A percentile compares a stretch with the other conserved stretches of the same genome.
phyloP scores from a whole-genome alignment of 2,329 filamentous ascomycete species.

The Ascochyta fabae region DNA sequence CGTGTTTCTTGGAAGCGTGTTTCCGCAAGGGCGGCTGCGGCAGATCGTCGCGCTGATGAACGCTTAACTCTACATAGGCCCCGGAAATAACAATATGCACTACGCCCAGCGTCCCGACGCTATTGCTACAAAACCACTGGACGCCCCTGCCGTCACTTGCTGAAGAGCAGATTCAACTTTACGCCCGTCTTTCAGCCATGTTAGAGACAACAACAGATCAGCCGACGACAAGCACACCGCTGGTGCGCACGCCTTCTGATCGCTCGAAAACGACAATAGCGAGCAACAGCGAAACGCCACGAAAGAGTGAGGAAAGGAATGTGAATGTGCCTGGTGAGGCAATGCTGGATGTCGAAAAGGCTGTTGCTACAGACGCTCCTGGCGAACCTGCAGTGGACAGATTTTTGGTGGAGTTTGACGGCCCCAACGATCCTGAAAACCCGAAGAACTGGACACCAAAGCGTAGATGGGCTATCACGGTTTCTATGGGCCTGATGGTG shows the following conservation, averaged over 20 bases:
- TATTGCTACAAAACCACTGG: constrained; percentile 1
- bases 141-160: neutral
- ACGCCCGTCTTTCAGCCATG: neutral
- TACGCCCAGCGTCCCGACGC: neutral
- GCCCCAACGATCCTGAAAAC: constrained; percentile 71
- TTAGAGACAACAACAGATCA: neutral
- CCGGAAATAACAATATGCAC: constrained; percentile 13
- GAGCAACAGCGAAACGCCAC: constrained; percentile 2
- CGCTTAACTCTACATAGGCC: neutral
- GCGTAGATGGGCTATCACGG: constrained; percentile 73
- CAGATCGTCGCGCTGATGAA: constrained; percentile 6
- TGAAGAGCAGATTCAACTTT: neutral
- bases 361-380: neutral
- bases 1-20: neutral
- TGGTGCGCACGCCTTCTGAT: constrained; percentile 5
- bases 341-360: constrained; percentile 7
- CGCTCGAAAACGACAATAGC: constrained; percentile 3
- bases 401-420: constrained; percentile 73
- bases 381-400: neutral
- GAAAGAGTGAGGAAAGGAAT: constrained; percentile 14
- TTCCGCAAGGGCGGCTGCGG: constrained; percentile 4
- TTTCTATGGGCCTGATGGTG: constrained; percentile 61
- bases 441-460: constrained; percentile 73
- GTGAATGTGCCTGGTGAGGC: neutral
- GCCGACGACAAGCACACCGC: neutral